Percentiles rank a stretch among this genome's conserved stretches.
Evolutionary conservation across 225 moss, liverwort and hornwort species (phyloP).

Genomic region (Straminergon stramineum): DNA sequence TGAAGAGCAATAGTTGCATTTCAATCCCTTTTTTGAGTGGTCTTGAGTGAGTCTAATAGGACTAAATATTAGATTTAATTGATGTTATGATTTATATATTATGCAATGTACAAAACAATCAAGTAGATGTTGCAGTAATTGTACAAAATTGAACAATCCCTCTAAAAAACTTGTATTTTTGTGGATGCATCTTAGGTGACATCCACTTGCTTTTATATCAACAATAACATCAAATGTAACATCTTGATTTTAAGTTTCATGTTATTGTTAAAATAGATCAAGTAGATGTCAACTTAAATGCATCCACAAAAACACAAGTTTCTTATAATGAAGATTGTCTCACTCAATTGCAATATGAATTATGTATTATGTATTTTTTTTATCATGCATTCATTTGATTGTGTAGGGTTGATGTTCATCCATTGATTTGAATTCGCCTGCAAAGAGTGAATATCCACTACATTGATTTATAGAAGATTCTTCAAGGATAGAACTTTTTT

Average conservation of each 20-base stretch:
- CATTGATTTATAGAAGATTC: background rate
- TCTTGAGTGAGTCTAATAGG: too few relatives aligned
- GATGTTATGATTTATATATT: background rate
- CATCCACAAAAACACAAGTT: accelerated
- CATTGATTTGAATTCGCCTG: background rate
- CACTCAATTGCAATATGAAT: background rate
- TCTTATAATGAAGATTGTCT: accelerated
- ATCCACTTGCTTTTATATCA: background rate
- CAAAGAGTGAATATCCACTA: background rate
- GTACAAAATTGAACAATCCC: background rate
- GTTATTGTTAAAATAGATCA: background rate
- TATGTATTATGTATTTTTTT: background rate
- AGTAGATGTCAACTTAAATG: background rate
- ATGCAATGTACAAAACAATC: background rate
- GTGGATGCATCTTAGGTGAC: background rate
- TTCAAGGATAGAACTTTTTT: background rate
- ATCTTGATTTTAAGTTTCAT: background rate
- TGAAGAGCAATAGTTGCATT: too few relatives aligned
- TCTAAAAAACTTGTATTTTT: accelerated
- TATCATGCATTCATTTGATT: background rate
- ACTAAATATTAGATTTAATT: too few relatives aligned
- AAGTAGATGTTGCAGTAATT: background rate
- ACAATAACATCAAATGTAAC: background rate
- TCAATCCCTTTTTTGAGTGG: too few relatives aligned
- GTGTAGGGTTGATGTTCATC: background rate